phyloP scores from a whole-genome alignment of 2,329 filamentous ascomycete genomes.

The Ophiostoma quercus region DNA sequence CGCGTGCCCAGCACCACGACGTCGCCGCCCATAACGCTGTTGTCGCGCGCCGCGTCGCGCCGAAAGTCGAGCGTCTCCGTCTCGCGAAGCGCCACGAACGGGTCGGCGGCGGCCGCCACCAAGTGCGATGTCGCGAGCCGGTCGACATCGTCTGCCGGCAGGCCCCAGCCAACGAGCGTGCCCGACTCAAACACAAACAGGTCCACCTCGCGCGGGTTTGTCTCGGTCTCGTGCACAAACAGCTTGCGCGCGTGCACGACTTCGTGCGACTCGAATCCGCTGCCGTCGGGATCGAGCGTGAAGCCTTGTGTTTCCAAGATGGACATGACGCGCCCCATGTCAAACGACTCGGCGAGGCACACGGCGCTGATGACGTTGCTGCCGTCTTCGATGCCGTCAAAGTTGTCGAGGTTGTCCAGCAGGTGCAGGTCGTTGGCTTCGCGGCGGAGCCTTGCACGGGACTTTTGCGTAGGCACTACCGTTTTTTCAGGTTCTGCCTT shows the following conservation, averaged over 20 bases:
- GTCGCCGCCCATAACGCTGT: conserved; percentile 79
- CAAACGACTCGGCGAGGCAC: conserved; percentile 59
- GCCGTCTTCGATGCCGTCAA: conserved; percentile 30
- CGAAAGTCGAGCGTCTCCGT: conserved; percentile 86
- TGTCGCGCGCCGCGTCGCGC: conserved; percentile 66
- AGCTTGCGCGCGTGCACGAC: conserved; percentile 55
- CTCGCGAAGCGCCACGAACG: conserved; percentile 67
- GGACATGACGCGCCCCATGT: conserved; percentile 56
- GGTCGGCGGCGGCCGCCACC: conserved; percentile 67
- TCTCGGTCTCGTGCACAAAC: conserved; percentile 37
- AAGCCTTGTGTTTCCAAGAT: conserved; percentile 57
- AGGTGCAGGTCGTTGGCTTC: conserved; percentile 7
- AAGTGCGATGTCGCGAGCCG: conserved; percentile 66
- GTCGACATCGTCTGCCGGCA: conserved; percentile 68
- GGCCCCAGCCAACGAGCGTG: conserved; percentile 86
- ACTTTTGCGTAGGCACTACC: conserved; percentile 21
- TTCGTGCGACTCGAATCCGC: conserved; percentile 56
- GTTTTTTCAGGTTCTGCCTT: not conserved
- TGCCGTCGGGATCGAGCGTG: conserved; percentile 56
- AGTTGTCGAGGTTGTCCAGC: conserved; percentile 17
- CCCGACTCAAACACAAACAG: conserved; percentile 95
- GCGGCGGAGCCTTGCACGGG: conserved; percentile 8
- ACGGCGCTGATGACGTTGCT: conserved; percentile 52
- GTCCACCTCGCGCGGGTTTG: conserved; percentile 61
- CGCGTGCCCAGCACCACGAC: conserved; percentile 84